phyloP scores from a whole-genome alignment of 2,329 filamentous ascomycete genomes.

The Calonectria pauciramosa region DNA sequence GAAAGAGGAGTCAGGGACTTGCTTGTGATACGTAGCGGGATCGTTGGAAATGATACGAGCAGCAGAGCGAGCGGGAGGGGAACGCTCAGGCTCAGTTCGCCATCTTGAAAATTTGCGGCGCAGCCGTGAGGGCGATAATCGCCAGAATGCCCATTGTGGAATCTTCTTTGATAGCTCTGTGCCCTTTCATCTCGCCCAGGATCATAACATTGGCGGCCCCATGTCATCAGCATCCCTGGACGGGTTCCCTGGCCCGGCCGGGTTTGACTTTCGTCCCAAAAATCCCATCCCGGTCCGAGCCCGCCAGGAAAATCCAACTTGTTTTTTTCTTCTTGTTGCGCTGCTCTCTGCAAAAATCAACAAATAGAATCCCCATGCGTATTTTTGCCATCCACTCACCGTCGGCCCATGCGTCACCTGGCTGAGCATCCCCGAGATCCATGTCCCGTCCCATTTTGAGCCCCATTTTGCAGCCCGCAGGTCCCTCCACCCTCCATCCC shows the following conservation, averaged over 20 bases:
- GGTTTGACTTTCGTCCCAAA: constrained; percentile 1
- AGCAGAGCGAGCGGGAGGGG: neutral
- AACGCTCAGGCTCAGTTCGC: neutral
- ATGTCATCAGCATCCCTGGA: neutral
- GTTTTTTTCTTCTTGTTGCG: neutral
- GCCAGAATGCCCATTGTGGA: neutral
- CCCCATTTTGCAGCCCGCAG: neutral
- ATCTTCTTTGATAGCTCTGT: neutral
- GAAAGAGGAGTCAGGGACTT: neutral
- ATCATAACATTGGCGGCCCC: neutral
- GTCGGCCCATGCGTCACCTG: neutral
- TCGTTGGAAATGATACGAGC: neutral
- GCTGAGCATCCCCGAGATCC: constrained; percentile 8
- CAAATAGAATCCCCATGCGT: neutral
- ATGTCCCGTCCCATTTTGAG: constrained; percentile 6
- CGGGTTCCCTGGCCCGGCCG: neutral
- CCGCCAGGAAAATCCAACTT: neutral
- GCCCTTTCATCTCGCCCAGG: neutral
- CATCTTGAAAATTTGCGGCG: constrained; percentile 3
- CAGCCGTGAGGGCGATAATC: neutral
- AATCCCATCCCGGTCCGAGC: neutral
- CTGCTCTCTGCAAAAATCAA: neutral
- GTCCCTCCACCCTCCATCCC: neutral
- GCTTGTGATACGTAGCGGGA: too few species aligned
- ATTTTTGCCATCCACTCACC: neutral